Conservation (phyloP, 2,329 filamentous ascomycete species). For the Mycocentrospora acerina region DNA sequence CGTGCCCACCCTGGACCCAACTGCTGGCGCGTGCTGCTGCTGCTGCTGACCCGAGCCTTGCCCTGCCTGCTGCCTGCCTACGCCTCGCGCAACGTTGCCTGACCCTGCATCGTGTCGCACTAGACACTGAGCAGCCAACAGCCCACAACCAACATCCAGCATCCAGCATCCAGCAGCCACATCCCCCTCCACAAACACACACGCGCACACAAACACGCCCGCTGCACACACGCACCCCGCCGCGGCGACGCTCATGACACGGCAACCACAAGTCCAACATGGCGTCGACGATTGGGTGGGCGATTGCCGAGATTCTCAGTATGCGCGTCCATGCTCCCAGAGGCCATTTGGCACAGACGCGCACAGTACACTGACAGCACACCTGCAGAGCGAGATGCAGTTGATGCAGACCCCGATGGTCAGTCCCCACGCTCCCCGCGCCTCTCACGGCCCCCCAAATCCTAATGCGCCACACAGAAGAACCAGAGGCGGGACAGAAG, state of each 20-base stretch:
- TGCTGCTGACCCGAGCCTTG: not conserved
- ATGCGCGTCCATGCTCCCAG: conserved; percentile 20
- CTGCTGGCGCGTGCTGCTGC: conserved; percentile 4
- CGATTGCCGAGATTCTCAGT: conserved; percentile 44
- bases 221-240: conserved; percentile 9
- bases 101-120: conserved; percentile 11
- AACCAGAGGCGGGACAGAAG: conserved; percentile 81
- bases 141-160: too few species aligned
- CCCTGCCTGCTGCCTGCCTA: conserved; percentile 2
- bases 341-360: not conserved
- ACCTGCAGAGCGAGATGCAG: conserved; percentile 46
- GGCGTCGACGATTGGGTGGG: conserved; percentile 42
- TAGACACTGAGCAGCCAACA: conserved; percentile 18
- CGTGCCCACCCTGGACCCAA: not conserved
- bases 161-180: conserved; percentile 16
- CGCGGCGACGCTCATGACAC: conserved; percentile 29
- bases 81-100: conserved; percentile 25
- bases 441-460: conserved; percentile 12
- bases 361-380: conserved; percentile 21
- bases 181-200: conserved; percentile 1
- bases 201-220: conserved; percentile 2
- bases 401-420: conserved; percentile 52
- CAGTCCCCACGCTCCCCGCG: conserved; percentile 22
- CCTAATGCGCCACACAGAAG: conserved; percentile 54
- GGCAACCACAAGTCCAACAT: conserved; percentile 34